Evolutionary conservation across 441 rosid genomes (phyloP), one percentile per base, ranked within the genome.

Genomic region (Gossypium gossypioides): DNA sequence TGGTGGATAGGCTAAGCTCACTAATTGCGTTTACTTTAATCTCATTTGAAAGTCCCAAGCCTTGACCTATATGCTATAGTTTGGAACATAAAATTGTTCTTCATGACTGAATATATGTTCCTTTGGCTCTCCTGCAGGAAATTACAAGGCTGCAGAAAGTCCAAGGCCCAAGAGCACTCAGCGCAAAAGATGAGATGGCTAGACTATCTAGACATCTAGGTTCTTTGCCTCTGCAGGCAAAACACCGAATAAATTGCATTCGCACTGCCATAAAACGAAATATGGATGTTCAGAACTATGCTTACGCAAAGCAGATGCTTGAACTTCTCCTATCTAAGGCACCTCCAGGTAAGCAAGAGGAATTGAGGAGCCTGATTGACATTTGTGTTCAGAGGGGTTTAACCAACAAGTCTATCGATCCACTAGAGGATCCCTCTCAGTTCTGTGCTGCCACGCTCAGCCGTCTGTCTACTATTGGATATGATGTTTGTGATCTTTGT

Each of bases 141-240:
- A 96, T 96, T 74, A 68, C 83, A 56, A 81, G 99, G 78, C 84
- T 93, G 80, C 99, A 87, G 79, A 91, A 75, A 80, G 98, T 93
- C 34, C 99, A 88, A 69, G 97, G 98, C 15, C 90, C 98, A 3
- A 92, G 88, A 68, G 96, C 98, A 19, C 77, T 96, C 42, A 91
- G 99, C 46, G 99, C 99, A 69, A 96, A 93, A 79, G 99, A 90
- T 67, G 99, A 96, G 90, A 93, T 96, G 96, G 99, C 96, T 1
- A 88, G 99, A 79, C 85, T 93, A 37, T 88, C 98, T 12, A 89
- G 98, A 60, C 99, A 93, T 82, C 84, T 96, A 67, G 94, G 91
- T 68, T 96, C 99, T 61, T 81, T 93, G 59, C 96, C 98, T 54
- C 88, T 96, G 73, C 89, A 86, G 42, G 97, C 99, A 64, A 93